Conservation (phyloP, 2,329 filamentous ascomycete species). For the Fusarium ambrosium region DNA sequence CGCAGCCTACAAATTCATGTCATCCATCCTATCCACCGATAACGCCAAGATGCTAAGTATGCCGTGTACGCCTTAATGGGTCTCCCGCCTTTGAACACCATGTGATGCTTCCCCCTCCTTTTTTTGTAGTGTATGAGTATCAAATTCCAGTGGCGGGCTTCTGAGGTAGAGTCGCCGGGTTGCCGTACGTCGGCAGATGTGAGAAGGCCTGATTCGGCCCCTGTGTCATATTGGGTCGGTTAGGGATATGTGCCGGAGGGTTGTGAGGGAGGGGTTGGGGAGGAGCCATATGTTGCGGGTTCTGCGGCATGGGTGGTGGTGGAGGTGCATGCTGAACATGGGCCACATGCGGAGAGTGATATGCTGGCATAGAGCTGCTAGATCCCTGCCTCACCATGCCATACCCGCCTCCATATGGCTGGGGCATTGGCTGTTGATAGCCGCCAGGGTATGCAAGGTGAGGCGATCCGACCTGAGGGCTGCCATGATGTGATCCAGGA, state of each 20-base stretch:
- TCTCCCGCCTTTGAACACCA: slow-evolving; percentile 47
- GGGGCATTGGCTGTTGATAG: slow-evolving; percentile 62
- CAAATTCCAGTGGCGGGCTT: slow-evolving; percentile 68
- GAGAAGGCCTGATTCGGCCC: slow-evolving; percentile 62
- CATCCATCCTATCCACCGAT: slow-evolving; percentile 52
- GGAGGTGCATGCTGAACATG: slow-evolving; percentile 59
- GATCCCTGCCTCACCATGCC: slow-evolving; percentile 70
- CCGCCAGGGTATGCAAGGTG: slow-evolving; percentile 63
- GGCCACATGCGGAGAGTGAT: slow-evolving; percentile 56
- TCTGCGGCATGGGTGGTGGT: slow-evolving; percentile 54
- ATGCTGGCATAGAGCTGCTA: slow-evolving; percentile 66
- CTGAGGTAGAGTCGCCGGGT: slow-evolving; percentile 71
- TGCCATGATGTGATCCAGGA: slow-evolving; percentile 64
- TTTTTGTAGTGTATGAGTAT: slow-evolving; percentile 30
- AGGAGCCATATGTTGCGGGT: slow-evolving; percentile 55
- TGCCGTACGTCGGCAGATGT: slow-evolving; percentile 69
- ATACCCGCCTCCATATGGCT: slow-evolving; percentile 64
- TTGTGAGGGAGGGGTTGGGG: slow-evolving; percentile 60
- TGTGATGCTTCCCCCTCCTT: slow-evolving; percentile 44
- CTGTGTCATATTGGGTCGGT: slow-evolving; percentile 60
- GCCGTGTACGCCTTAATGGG: slow-evolving; percentile 51
- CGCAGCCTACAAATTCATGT: slow-evolving; percentile 49
- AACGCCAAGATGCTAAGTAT: slow-evolving; percentile 59
- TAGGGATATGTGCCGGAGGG: slow-evolving; percentile 58
- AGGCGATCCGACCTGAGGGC: slow-evolving; percentile 66